Base-by-base conservation (phyloP, 768 basidiomycete species). In the Asterophora parasitica region DNA sequence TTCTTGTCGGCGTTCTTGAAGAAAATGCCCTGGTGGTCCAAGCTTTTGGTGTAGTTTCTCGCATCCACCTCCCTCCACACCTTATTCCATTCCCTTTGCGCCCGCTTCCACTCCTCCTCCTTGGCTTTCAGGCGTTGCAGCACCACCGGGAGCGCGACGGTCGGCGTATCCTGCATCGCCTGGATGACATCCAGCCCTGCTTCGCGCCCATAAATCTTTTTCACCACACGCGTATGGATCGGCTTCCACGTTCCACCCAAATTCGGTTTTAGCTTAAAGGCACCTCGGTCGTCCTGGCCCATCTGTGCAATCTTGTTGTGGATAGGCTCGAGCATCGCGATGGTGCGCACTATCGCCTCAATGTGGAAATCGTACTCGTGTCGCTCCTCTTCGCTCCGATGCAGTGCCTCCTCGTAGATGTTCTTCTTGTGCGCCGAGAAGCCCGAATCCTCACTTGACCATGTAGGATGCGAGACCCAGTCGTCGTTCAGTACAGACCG, bases 351-450 rank as follows among this genome's bases (percentile, higher is more conserved):
- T 58, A 97, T 87, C 6, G 93, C 94, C 61, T 98, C 95, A 58
- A 98, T 90, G 63, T 98, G 92, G 71, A 96, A 98, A 64, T 97
- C 95, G 63, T 97, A 99, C 65, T 97, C 95, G 64, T 99, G 96
- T 5, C 96, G 83, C 63, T 99, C 96, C 64, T 99, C 96, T 60
- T 99, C 96, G 42, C 86, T 88, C 30, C 93, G 87, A 67, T 97
- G 94, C 8, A 98, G 75, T 0, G 94, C 94, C 61, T 98, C 96
- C 65, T 98, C 96, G 65, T 89, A 99, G 1, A 85, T 77, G 66
- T 98, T 99, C 76, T 95, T 96, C 69, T 88, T 87, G 63, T 92
- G 86, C 0, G 90, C 80, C 51, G 88, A 72, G 59, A 96, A 96
- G 1, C 89, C 92, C 1, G 92, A 83, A 55, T 95, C 94, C 63